These are phyloP conservation scores for Carallia pectinifolia DNA, from an alignment of 345 rosid species.

Conservation along the genomic window DNA sequence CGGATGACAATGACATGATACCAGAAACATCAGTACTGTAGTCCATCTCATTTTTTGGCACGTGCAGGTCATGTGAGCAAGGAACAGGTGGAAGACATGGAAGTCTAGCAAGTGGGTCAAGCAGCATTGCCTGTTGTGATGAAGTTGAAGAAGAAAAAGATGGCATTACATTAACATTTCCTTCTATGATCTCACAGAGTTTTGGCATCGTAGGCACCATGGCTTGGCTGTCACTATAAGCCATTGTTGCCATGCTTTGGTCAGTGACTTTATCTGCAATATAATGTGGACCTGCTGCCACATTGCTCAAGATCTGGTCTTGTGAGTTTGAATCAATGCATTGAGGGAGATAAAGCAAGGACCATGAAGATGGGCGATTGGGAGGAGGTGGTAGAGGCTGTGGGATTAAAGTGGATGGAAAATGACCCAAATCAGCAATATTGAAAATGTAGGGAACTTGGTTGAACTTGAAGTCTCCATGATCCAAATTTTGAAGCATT, in stretches of 20 bases:
- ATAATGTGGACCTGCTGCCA: not conserved
- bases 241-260: conserved; percentile 21
- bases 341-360: conserved; percentile 27
- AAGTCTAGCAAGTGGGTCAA: conserved; percentile 28
- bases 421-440: conserved; percentile 20
- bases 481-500: conserved; percentile 46
- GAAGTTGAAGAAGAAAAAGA: conserved; percentile 31
- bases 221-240: conserved; percentile 19
- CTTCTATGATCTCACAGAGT: conserved; percentile 56
- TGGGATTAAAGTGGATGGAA: conserved; percentile 14
- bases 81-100: conserved; percentile 30
- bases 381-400: conserved; percentile 3
- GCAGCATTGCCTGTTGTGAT: conserved; percentile 16
- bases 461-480: conserved; percentile 39
- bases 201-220: conserved; percentile 43
- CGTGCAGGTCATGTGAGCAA: conserved; percentile 25
- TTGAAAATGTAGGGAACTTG: conserved; percentile 12
- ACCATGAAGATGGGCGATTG: conserved; percentile 24
- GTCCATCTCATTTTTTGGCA: conserved; percentile 39
- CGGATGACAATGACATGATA: conserved; percentile 35
- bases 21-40: conserved; percentile 42
- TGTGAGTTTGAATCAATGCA: conserved; percentile 22
- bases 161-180: conserved; percentile 19
- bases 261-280: conserved; percentile 24
- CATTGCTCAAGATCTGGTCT: conserved; percentile 27